A percentile compares a stretch with the other conserved stretches of the same genome.
These are phyloP conservation scores for Boletus rubescentipes DNA, from an alignment of 768 basidiomycete genomes.

Conservation along the genomic window DNA sequence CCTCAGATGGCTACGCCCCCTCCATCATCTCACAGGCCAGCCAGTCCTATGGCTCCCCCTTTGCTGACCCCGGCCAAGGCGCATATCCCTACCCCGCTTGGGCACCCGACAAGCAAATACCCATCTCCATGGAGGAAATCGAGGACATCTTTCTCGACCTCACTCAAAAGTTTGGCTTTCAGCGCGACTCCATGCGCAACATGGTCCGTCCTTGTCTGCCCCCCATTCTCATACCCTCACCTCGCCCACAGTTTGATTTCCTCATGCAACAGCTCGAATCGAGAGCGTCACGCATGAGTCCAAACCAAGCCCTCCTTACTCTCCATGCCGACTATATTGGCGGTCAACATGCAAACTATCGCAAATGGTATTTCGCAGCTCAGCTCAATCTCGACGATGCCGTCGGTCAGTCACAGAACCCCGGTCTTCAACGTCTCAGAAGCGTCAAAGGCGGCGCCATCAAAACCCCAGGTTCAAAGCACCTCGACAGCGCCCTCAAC, in stretches of 20 bases:
- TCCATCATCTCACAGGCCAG: slow-evolving; percentile 64
- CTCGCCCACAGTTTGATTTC: slow-evolving; percentile 77
- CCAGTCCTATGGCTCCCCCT: slow-evolving; percentile 57
- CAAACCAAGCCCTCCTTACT: slow-evolving; percentile 92
- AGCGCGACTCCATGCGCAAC: slow-evolving; percentile 93
- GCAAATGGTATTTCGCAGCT: slow-evolving; percentile 99
- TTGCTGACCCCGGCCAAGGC: slow-evolving; percentile 53
- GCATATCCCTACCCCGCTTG: slow-evolving; percentile 91
- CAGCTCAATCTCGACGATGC: slow-evolving; percentile 99
- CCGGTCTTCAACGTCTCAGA: slow-evolving; percentile 85
- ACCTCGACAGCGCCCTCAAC: slow-evolving; percentile 89
- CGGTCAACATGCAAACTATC: slow-evolving; percentile 97
- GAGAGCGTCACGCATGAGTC: slow-evolving; percentile 96
- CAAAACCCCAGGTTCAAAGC: slow-evolving; percentile 62
- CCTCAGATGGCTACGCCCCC: slow-evolving; percentile 45
- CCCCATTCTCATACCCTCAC: slow-evolving; percentile 9
- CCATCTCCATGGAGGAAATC: slow-evolving; percentile 96
- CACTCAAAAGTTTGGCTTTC: slow-evolving; percentile 98
- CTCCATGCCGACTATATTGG: slow-evolving; percentile 99
- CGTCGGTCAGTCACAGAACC: slow-evolving; percentile 92
- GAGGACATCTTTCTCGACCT: slow-evolving; percentile 99
- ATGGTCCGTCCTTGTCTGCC: slow-evolving; percentile 53
- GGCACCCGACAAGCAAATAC: slow-evolving; percentile 89
- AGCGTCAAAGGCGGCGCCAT: slow-evolving; percentile 65
- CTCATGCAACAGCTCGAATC: slow-evolving; percentile 98